A percentile compares a stretch with the other conserved stretches of the same genome.
Evolutionary conservation across 1,139 yeast genomes (phyloP).

Genomic region (Saccharomyces hybrid): DNA sequence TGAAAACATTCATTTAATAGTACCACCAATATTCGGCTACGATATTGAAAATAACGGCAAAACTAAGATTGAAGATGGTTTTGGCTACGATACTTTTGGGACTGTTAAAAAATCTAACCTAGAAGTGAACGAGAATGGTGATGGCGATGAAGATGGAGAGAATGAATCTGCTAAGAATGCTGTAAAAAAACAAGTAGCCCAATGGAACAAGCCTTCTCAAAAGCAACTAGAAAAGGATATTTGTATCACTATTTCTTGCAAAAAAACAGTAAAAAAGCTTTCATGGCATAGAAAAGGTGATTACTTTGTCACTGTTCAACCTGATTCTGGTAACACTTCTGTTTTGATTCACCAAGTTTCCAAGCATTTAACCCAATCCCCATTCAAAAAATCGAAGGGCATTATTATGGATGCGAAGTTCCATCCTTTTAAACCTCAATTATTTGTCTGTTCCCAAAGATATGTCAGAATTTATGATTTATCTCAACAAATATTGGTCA

Average conservation of each 20-base stretch:
- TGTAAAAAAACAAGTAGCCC: slow-evolving; percentile 51
- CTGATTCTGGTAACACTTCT: slow-evolving; percentile 80
- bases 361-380: slow-evolving; percentile 94
- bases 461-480: slow-evolving; percentile 85
- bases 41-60: slow-evolving; percentile 79
- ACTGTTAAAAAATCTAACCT: slow-evolving; percentile 44
- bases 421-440: slow-evolving; percentile 93
- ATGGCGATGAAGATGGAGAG: slow-evolving; percentile 33
- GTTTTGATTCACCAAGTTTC: slow-evolving; percentile 91
- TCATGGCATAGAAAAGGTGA: slow-evolving; percentile 98
- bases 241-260: slow-evolving; percentile 59
- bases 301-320: slow-evolving; percentile 88
- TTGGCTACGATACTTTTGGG: slow-evolving; percentile 80
- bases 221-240: slow-evolving; percentile 61
- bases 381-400: slow-evolving; percentile 89
- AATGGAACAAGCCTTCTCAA: slow-evolving; percentile 76
- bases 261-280: slow-evolving; percentile 67
- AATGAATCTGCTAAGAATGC: slow-evolving; percentile 29
- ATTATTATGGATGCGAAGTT: slow-evolving; percentile 91
- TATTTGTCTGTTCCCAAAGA: slow-evolving; percentile 90
- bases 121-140: slow-evolving; percentile 37
- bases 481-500: slow-evolving; percentile 72
- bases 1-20: slow-evolving; percentile 64
- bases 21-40: slow-evolving; percentile 87
- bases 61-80: slow-evolving; percentile 77